phyloP scores from a whole-genome alignment of 306 rosid genomes.

The Vicia faba region DNA sequence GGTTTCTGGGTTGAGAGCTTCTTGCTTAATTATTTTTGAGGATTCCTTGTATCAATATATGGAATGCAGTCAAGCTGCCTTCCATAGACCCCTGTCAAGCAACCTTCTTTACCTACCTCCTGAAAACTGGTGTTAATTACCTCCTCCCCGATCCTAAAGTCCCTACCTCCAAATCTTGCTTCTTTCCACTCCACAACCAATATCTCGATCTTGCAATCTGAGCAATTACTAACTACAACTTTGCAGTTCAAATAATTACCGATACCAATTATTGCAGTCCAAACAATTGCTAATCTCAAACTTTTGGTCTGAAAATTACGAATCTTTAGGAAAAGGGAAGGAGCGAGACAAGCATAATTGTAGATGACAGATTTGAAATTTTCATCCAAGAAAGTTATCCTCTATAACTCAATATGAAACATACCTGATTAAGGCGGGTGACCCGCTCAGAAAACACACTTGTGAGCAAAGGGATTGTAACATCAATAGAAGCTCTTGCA shows the following conservation, averaged over 20 bases:
- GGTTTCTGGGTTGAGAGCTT: conserved; percentile 16
- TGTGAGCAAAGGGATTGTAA: conserved; percentile 74
- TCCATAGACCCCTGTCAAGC: conserved; percentile 10
- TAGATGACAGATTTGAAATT: conserved; percentile 15
- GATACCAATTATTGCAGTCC: conserved; percentile 3
- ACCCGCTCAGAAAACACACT: conserved; percentile 67
- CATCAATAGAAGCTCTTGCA: conserved; percentile 80
- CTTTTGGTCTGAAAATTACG: conserved; percentile 11
- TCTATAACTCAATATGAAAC: conserved; percentile 32
- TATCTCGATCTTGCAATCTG: conserved; percentile 15
- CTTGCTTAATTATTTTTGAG: conserved; percentile 4
- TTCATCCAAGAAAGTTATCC: conserved; percentile 4
- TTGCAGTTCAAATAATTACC: conserved; percentile 4
- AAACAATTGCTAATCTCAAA: conserved; percentile 9
- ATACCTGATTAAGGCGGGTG: conserved; percentile 77
- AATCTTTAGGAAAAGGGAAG: neutral
- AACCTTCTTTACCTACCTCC: neutral
- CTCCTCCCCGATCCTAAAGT: neutral
- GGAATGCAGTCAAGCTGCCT: conserved; percentile 5
- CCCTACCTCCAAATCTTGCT: neutral
- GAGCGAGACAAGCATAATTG: conserved; percentile 17
- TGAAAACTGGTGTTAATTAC: neutral
- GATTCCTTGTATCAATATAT: conserved; percentile 2
- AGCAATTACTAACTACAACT: conserved; percentile 13
- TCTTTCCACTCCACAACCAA: neutral